A percentile compares a stretch with the other conserved stretches of the same genome.
Conservation (phyloP, 2,329 filamentous ascomycete genomes). For the Pyrenochaeta sp. region DNA sequence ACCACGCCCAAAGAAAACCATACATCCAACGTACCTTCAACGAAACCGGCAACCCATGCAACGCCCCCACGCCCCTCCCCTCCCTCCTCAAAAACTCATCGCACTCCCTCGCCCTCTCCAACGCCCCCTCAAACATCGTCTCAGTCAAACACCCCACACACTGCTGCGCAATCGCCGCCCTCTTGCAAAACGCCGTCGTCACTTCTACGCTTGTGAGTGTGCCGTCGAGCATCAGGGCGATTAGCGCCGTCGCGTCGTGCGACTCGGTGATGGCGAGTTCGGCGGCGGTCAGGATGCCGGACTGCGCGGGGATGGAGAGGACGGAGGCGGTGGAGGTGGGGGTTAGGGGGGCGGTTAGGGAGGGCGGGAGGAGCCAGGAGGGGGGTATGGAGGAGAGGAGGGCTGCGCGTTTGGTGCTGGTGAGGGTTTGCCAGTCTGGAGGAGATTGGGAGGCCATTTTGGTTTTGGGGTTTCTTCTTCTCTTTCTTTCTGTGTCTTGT, state of each 20-base stretch:
- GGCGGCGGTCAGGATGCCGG: constrained; percentile 37
- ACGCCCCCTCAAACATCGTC: constrained; percentile 52
- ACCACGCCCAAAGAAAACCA: constrained; percentile 4
- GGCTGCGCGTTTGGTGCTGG: constrained; percentile 37
- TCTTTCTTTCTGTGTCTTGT: too few relatives aligned
- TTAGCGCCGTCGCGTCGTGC: constrained; percentile 43
- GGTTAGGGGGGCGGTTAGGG: constrained; percentile 22
- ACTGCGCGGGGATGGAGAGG: constrained; percentile 39
- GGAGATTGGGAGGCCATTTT: constrained; percentile 18
- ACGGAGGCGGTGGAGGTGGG: constrained; percentile 33
- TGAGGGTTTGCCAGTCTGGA: constrained; percentile 40
- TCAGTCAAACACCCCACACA: constrained; percentile 58
- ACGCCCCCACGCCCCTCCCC: constrained; percentile 56
- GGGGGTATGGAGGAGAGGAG: constrained; percentile 39
- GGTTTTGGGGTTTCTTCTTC: neutral
- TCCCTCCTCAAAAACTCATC: constrained; percentile 48
- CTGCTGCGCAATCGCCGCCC: constrained; percentile 65
- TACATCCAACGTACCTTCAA: constrained; percentile 53
- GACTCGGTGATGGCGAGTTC: constrained; percentile 47
- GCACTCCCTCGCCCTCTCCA: constrained; percentile 46
- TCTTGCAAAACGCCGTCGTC: constrained; percentile 61
- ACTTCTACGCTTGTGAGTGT: constrained; percentile 52
- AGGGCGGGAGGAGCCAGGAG: constrained; percentile 40
- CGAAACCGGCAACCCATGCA: constrained; percentile 63
- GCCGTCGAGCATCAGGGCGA: constrained; percentile 31